These are phyloP conservation scores for Asterophora lycoperdoides DNA, from an alignment of 768 basidiomycete species.

Conservation along the genomic window DNA sequence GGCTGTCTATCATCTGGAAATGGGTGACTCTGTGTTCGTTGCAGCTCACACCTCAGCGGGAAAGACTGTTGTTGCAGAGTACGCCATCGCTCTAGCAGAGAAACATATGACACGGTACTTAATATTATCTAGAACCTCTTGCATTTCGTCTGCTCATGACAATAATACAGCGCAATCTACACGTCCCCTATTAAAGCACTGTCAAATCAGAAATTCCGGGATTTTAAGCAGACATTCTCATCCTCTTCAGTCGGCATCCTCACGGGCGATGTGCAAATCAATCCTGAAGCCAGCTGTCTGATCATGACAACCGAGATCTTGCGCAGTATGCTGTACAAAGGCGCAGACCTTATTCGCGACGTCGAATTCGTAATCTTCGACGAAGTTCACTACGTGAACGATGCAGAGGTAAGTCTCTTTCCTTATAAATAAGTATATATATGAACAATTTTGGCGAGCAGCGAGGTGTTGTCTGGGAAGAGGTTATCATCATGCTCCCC, in stretches of 20 bases:
- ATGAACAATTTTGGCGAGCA: slow-evolving; percentile 27
- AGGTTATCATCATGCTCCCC: slow-evolving; percentile 99
- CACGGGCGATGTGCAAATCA: slow-evolving; percentile 99
- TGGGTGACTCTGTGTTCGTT: slow-evolving; percentile 98
- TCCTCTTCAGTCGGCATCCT: slow-evolving; percentile 90
- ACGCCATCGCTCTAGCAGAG: slow-evolving; percentile 93
- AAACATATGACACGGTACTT: slow-evolving; percentile 97
- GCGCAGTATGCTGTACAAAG: slow-evolving; percentile 97
- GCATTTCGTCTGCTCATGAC: slow-evolving; percentile 12
- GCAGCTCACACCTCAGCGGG: slow-evolving; percentile 99
- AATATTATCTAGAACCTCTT: slow-evolving; percentile 2
- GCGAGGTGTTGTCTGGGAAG: slow-evolving; percentile 99
- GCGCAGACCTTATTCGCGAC: slow-evolving; percentile 96
- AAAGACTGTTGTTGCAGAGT: slow-evolving; percentile 98
- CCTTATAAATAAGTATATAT: background rate
- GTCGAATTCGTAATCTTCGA: slow-evolving; percentile 99
- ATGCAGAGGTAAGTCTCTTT: slow-evolving; percentile 72
- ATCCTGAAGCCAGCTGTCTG: slow-evolving; percentile 93
- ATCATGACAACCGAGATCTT: slow-evolving; percentile 99
- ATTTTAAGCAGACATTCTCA: slow-evolving; percentile 96
- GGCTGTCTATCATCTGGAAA: slow-evolving; percentile 95
- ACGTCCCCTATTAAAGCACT: slow-evolving; percentile 98
- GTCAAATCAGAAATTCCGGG: slow-evolving; percentile 98
- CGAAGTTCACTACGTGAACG: slow-evolving; percentile 99
- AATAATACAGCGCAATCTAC: slow-evolving; percentile 80